Evolutionary conservation across 352 stramenopile genomes (phyloP), one percentile per base, ranked within the genome.

Genomic region (Pythium sukuiense): DNA sequence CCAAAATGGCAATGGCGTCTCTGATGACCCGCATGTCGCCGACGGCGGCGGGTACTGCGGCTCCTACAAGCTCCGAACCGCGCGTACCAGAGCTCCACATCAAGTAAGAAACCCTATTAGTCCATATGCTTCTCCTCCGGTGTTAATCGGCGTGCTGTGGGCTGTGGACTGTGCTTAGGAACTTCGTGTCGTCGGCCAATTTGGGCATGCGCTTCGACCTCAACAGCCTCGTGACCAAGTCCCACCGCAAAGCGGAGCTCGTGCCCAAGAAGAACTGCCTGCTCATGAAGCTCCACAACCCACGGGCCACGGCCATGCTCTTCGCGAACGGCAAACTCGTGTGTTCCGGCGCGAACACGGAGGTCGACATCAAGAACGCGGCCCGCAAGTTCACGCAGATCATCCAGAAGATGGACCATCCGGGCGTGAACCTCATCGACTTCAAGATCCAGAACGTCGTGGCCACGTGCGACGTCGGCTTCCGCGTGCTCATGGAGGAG

Each of bases 391-490:
- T 92, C 56, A 93, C 87, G 24, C 85, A 92, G 58, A 73, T 95
- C 65, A 92, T 95, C 59, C 84, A 95, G 73, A 90, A 92, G 66
- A 89, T 93, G 76, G 85, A 93, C 65, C 87, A 90, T 64, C 85
- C 85, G 26, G 81, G 83, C 59, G 85, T 95, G 29, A 91, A 90
- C 63, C 80, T 95, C 59, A 95, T 93, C 62, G 84, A 95, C 63
- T 95, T 95, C 33, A 92, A 92, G 71, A 90, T 95, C 65, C 83
- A 93, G 66, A 95, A 95, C 57, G 80, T 95, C 54, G 83, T 95
- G 29, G 87, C 78, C 30, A 80, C 79, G 27, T 92, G 85, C 58
- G 67, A 78, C 41, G 67, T 92, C 27, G 85, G 81, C 61, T 92
- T 93, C 57, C 82, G 83, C 71, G 79, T 95, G 61, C 83, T 95